Conservation (phyloP, 768 basidiomycete species). For the Leccinellum rugosiceps region DNA sequence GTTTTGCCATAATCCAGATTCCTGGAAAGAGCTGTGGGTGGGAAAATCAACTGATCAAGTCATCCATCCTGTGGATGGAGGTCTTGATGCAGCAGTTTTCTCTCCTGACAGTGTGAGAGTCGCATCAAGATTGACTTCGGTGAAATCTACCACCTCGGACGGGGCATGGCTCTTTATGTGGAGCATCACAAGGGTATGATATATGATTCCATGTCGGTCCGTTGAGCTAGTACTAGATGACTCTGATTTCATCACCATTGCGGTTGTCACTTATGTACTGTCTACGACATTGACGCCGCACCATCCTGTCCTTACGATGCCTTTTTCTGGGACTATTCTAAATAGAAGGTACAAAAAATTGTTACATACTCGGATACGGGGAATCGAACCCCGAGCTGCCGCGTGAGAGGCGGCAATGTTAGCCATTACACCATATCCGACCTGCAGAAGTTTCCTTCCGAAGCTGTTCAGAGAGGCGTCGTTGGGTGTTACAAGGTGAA, state of each 20-base stretch:
- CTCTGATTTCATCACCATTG: too few species aligned
- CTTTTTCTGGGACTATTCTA: too few species aligned
- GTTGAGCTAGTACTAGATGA: too few species aligned
- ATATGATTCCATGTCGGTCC: too few species aligned
- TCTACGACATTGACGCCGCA: too few species aligned
- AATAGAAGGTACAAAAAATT: too few species aligned
- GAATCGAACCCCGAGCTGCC: conserved; percentile 40
- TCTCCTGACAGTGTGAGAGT: conserved; percentile 32
- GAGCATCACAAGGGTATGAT: conserved; percentile 17
- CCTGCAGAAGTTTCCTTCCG: neutral
- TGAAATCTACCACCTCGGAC: neutral
- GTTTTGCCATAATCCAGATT: conserved; percentile 26
- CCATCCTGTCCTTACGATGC: too few species aligned
- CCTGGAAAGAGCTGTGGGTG: conserved; percentile 29
- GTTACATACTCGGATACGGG: conserved; percentile 27
- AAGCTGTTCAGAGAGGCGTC: neutral
- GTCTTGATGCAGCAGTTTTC: conserved; percentile 21
- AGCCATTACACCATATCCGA: conserved; percentile 65
- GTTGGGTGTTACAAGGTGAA: neutral
- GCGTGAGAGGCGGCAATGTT: conserved; percentile 65
- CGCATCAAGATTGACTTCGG: conserved; percentile 18
- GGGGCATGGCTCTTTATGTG: conserved; percentile 15
- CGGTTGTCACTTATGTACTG: too few species aligned
- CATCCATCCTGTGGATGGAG: neutral
- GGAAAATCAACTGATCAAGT: neutral